phyloP scores from a whole-genome alignment of 441 rosid species.

The Gossypium trilobum region DNA sequence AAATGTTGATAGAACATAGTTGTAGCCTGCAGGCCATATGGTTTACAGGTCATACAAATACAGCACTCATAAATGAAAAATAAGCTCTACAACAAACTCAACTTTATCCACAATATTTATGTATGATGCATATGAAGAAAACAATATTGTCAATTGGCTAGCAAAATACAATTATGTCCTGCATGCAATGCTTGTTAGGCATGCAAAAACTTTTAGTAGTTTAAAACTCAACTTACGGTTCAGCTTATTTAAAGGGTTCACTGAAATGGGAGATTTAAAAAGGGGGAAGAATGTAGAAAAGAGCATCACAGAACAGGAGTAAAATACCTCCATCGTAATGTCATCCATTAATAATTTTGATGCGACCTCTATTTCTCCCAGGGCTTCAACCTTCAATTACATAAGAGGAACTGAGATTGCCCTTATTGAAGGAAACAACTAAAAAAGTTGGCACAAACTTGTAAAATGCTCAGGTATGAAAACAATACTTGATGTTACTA shows the following conservation, averaged over 20 bases:
- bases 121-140: neutral
- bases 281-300: neutral
- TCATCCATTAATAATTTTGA: constrained; percentile 60
- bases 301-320: neutral
- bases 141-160: neutral
- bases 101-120: neutral
- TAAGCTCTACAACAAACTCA: constrained; percentile 5
- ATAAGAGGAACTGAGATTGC: constrained; percentile 21
- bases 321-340: constrained; percentile 40
- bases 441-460: neutral
- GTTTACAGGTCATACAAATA: neutral
- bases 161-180: neutral
- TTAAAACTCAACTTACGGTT: neutral
- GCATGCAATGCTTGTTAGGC: neutral
- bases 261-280: neutral
- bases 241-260: neutral
- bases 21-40: neutral
- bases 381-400: constrained; percentile 66
- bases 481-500: constrained; percentile 1
- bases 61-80: neutral
- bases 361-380: constrained; percentile 79
- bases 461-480: neutral
- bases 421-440: constrained; percentile 16
- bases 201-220: neutral
- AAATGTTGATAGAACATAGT: neutral